These are phyloP conservation scores for Codiaeum variegatum DNA, from an alignment of 441 rosid species.

Conservation along the genomic window DNA sequence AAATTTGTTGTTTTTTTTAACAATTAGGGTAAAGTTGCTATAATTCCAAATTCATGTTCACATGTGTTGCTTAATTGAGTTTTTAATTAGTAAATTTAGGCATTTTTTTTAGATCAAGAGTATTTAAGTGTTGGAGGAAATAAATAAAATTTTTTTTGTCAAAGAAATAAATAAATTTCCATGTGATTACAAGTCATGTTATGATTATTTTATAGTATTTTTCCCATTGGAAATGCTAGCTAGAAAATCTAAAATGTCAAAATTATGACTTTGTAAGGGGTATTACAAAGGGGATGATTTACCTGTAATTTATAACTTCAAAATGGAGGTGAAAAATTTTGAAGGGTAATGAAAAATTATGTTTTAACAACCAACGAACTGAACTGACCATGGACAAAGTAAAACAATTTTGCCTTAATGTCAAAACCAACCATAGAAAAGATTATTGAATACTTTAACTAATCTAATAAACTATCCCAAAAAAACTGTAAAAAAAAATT, in stretches of 20 bases:
- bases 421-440: neutral
- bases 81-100: neutral
- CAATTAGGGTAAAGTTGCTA: neutral
- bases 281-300: no score
- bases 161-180: neutral
- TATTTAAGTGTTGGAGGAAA: neutral
- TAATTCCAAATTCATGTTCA: constrained; percentile 10
- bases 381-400: neutral
- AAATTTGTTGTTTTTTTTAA: neutral
- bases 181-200: neutral
- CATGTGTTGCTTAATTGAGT: constrained; percentile 12
- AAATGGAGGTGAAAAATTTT: neutral
- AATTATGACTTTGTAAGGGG: neutral
- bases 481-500: no score
- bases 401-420: neutral
- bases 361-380: neutral
- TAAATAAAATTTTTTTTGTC: no score
- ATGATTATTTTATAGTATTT: neutral
- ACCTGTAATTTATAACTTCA: neutral
- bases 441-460: neutral
- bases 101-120: no score
- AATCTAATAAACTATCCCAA: neutral
- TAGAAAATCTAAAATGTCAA: neutral
- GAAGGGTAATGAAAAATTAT: neutral
- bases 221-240: neutral